Evolutionary conservation across 2,329 filamentous ascomycete genomes (phyloP), one percentile per base, ranked within the genome.

Genomic region (Colletotrichum chlorophyti): DNA sequence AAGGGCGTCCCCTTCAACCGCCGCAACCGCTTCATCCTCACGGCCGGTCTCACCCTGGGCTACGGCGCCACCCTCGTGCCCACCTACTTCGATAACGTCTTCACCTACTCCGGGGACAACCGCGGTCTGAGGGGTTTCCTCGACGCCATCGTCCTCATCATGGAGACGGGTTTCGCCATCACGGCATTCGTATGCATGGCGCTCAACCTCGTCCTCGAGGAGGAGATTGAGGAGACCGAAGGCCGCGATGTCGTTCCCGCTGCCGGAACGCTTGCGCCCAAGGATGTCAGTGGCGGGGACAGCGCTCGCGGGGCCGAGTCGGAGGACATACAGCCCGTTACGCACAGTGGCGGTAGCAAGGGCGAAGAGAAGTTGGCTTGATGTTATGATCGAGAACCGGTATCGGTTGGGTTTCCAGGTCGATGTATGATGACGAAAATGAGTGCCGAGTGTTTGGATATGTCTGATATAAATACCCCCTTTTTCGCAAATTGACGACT

Each of bases 21-120:
- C 32, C 86, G 91, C 48, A 93, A 90, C 66, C 83, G 91, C 21
- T 95, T 95, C 75, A 91, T 95, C 66, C 80, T 95, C 10, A 93
- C 91, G 0, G 88, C 90, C 0, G 85, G 88, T 0, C 77, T 95
- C 27, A 82, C 90, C 0, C 76, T 94, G 24, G 91, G 91, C 27
- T 91, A 91, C 63, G 86, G 87, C 53, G 87, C 87, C 9, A 89
- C 86, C 1, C 74, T 90, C 0, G 82, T 89, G 3, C 84, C 85
- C 0, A 83, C 74, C 26, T 93, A 90, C 79, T 92, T 91, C 68
- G 71, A 76, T 59, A 80, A 83, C 61, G 84, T 95, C 50, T 92
- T 95, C 70, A 89, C 87, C 4, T 93, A 93, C 68, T 69, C 71
- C 0, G 91, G 90, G 10, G 72, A 79, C 59, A 91, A 93, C 73